These are phyloP conservation scores for Penicillium paradoxum DNA, from an alignment of 495 filamentous ascomycete genomes.

Conservation along the genomic window DNA sequence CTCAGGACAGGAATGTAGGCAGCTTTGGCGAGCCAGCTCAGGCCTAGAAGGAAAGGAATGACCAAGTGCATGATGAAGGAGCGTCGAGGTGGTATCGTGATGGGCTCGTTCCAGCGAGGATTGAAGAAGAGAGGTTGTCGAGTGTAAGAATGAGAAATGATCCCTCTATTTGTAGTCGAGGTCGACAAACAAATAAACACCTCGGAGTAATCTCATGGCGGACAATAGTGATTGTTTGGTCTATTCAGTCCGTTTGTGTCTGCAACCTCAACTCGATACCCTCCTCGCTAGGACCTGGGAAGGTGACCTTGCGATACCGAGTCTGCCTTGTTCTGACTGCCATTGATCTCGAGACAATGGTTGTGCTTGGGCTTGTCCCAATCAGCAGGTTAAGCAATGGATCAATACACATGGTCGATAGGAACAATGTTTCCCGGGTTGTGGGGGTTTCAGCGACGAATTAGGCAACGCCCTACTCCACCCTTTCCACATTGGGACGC, in stretches of 20 bases:
- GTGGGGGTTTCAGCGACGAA: background rate
- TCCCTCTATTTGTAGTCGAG: conserved; percentile 3
- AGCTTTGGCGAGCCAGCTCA: conserved; percentile 14
- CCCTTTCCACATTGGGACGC: background rate
- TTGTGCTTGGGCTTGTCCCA: background rate
- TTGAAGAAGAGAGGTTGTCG: background rate
- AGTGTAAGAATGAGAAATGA: background rate
- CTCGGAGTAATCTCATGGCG: background rate
- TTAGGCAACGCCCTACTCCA: background rate
- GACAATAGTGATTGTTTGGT: background rate
- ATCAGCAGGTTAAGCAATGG: too few species aligned
- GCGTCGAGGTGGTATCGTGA: background rate
- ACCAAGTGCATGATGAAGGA: conserved; percentile 13
- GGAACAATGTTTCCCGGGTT: background rate
- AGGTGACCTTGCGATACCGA: background rate
- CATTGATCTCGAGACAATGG: background rate
- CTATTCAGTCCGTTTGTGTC: background rate
- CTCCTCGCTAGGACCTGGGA: too few species aligned
- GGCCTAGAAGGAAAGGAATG: conserved; percentile 8
- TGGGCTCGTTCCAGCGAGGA: conserved; percentile 11
- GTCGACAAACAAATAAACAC: background rate
- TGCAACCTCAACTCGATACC: background rate
- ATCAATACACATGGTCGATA: background rate
- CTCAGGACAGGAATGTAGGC: conserved; percentile 3
- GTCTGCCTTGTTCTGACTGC: background rate